These are phyloP conservation scores for Bryoglossum gracile DNA, from an alignment of 495 filamentous ascomycete species.

Conservation along the genomic window DNA sequence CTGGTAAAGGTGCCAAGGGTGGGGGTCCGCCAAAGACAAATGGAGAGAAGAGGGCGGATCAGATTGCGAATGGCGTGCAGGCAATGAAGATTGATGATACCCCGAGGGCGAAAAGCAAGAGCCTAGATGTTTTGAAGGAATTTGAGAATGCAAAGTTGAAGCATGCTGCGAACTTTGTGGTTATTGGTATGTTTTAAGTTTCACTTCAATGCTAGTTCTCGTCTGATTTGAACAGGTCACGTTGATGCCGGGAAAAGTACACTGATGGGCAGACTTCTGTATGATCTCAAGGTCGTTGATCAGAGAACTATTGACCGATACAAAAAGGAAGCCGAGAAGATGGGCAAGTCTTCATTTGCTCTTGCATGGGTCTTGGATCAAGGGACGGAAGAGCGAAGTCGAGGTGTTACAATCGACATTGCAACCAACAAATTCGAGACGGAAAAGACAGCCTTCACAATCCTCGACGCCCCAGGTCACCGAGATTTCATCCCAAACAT, in stretches of 20 bases:
- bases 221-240: constrained; percentile 53
- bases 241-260: constrained; percentile 98
- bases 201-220: background rate
- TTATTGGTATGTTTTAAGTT: constrained; percentile 63
- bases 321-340: constrained; percentile 76
- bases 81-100: constrained; percentile 60
- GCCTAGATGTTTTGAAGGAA: constrained; percentile 76
- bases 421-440: constrained; percentile 93
- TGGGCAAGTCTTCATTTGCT: constrained; percentile 92
- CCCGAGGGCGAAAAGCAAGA: constrained; percentile 73
- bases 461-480: constrained; percentile 92
- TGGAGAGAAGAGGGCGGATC: constrained; percentile 26
- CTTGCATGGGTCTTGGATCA: constrained; percentile 96
- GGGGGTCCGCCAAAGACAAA: constrained; percentile 24
- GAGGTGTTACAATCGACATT: constrained; percentile 97
- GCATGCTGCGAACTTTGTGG: constrained; percentile 85
- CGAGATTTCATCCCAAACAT: constrained; percentile 96
- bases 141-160: constrained; percentile 71
- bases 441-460: constrained; percentile 77
- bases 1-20: constrained; percentile 34
- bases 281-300: constrained; percentile 81
- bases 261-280: constrained; percentile 89
- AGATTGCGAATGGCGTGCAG: constrained; percentile 43
- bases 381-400: constrained; percentile 72
- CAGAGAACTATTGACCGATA: constrained; percentile 83